A percentile compares a stretch with the other conserved stretches of the same genome.
Conservation (phyloP, 345 rosid genomes). For the Rhodamnia argentea region DNA sequence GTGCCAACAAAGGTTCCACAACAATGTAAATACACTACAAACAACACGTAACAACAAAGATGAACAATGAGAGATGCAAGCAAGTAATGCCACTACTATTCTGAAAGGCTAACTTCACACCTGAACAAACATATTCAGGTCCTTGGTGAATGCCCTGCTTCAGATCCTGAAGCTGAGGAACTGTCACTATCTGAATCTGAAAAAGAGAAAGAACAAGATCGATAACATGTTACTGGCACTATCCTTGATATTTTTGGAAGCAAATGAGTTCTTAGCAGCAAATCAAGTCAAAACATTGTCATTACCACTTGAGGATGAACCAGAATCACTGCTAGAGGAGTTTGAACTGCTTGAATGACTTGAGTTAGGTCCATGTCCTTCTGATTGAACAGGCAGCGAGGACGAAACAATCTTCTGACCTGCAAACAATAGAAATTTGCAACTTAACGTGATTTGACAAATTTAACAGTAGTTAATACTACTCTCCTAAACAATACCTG, state of each 20-base stretch:
- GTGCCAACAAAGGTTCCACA: background rate
- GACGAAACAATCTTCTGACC: conserved; percentile 46
- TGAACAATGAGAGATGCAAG: background rate
- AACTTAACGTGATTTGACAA: background rate
- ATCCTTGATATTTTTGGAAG: background rate
- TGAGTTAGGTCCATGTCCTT: conserved; percentile 45
- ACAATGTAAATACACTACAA: background rate
- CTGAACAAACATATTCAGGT: background rate
- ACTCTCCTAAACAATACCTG: conserved; percentile 22
- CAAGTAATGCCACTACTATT: background rate
- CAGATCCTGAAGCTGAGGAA: conserved; percentile 88
- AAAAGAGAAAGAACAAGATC: background rate
- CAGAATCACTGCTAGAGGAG: conserved; percentile 95
- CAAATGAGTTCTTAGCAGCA: background rate
- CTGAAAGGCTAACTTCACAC: background rate
- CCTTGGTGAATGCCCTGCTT: conserved; percentile 38
- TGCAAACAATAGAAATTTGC: conserved; percentile 10
- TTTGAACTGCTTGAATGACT: conserved; percentile 92
- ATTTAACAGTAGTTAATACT: background rate
- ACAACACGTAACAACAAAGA: background rate
- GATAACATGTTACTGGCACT: background rate
- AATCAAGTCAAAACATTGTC: background rate
- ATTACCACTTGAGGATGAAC: conserved; percentile 95
- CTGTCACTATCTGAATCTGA: conserved; percentile 91
- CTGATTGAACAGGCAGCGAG: conserved; percentile 42